Evolutionary conservation across 1,139 yeast species (phyloP).

Genomic region (Lizanozyma gosingica): DNA sequence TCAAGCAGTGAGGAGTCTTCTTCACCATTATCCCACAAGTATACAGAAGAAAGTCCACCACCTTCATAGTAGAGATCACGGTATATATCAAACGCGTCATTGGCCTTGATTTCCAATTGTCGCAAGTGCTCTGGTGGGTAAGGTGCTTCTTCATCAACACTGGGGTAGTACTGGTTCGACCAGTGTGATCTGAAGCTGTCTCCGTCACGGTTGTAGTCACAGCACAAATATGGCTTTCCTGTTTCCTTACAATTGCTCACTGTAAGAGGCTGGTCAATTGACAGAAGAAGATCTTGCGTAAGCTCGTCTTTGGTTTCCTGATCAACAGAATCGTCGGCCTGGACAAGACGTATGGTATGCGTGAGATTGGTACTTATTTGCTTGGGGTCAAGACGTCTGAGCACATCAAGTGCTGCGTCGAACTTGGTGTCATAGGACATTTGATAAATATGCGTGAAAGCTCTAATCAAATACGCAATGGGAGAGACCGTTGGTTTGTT

Average conservation of each 20-base stretch:
- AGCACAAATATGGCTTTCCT: slow-evolving; percentile 67
- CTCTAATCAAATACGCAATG: too few relatives aligned
- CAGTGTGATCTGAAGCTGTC: slow-evolving; percentile 91
- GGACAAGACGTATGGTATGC: slow-evolving; percentile 64
- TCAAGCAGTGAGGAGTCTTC: slow-evolving; percentile 29
- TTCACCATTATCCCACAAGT: slow-evolving; percentile 77
- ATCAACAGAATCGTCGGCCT: slow-evolving; percentile 19
- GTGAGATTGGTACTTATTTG: slow-evolving; percentile 53
- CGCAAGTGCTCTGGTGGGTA: slow-evolving; percentile 63
- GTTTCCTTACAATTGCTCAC: slow-evolving; percentile 46
- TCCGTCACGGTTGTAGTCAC: slow-evolving; percentile 94
- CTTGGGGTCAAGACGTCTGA: slow-evolving; percentile 80
- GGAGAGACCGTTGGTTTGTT: too few relatives aligned
- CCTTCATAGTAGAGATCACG: slow-evolving; percentile 94
- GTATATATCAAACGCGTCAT: slow-evolving; percentile 87
- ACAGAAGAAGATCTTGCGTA: slow-evolving; percentile 79
- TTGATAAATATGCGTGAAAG: too few relatives aligned
- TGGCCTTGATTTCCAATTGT: slow-evolving; percentile 70
- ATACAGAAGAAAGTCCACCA: slow-evolving; percentile 76
- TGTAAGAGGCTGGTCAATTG: slow-evolving; percentile 80
- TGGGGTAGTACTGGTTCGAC: slow-evolving; percentile 73
- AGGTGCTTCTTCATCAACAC: slow-evolving; percentile 50
- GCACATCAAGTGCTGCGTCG: slow-evolving; percentile 82
- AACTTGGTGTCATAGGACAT: slow-evolving; percentile 14
- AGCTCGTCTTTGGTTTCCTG: slow-evolving; percentile 31